Conservation (phyloP, 2,329 filamentous ascomycete genomes). For the Gyromitra esculenta region DNA sequence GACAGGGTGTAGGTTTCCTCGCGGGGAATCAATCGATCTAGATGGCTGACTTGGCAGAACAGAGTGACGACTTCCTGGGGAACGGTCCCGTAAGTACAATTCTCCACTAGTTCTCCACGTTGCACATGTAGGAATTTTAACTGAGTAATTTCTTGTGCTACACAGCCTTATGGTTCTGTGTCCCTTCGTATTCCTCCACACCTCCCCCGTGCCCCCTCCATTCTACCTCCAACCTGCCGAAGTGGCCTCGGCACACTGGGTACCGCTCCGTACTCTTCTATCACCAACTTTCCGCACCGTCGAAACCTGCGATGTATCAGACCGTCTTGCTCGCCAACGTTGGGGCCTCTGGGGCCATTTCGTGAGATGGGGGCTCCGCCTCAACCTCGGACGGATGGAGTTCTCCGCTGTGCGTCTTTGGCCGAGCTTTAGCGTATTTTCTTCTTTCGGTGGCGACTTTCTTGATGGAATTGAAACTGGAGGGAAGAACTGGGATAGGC, state of each 20-base stretch:
- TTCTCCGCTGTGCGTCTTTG: constrained; percentile 72
- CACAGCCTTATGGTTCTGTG: constrained; percentile 70
- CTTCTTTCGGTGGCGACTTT: constrained; percentile 66
- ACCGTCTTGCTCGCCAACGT: constrained; percentile 68
- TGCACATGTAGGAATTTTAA: constrained; percentile 19
- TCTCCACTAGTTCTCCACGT: constrained; percentile 48
- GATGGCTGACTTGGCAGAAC: constrained; percentile 40
- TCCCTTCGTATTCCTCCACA: constrained; percentile 73
- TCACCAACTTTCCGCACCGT: constrained; percentile 69
- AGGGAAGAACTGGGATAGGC: constrained; percentile 59
- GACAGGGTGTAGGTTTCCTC: constrained; percentile 63
- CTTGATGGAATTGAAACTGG: constrained; percentile 61
- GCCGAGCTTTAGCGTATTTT: constrained; percentile 71
- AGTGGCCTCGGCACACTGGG: constrained; percentile 75
- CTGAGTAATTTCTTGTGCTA: constrained; percentile 62
- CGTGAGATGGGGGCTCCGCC: constrained; percentile 61
- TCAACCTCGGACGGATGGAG: constrained; percentile 72
- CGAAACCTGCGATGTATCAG: constrained; percentile 72
- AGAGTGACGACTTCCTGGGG: constrained; percentile 73
- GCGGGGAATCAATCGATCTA: constrained; percentile 24
- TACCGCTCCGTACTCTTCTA: constrained; percentile 71
- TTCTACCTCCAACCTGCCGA: constrained; percentile 74
- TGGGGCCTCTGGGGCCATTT: constrained; percentile 67
- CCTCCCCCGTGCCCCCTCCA: constrained; percentile 66
- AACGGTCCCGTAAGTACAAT: constrained; percentile 67